These are phyloP conservation scores for Colletotrichum musae DNA, from an alignment of 2,329 filamentous ascomycete species.

Conservation along the genomic window DNA sequence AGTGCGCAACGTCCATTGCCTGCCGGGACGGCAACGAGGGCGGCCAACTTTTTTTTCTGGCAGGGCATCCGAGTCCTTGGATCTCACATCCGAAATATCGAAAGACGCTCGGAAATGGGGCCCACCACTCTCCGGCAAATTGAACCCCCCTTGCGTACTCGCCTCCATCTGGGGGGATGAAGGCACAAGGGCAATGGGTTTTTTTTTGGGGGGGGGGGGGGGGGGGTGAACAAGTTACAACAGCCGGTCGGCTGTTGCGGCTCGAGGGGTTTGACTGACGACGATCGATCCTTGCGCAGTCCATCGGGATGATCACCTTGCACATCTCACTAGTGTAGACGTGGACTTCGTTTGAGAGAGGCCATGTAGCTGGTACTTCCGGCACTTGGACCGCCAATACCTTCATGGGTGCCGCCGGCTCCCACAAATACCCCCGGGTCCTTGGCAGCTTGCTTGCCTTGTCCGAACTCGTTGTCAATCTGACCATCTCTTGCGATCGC, in stretches of 20 bases:
- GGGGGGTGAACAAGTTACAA: neutral
- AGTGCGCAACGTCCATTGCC: neutral
- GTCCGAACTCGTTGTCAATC: conserved; percentile 13
- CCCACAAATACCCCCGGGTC: neutral
- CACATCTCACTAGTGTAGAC: neutral
- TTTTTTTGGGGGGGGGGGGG: too few species aligned
- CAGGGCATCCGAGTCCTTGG: conserved; percentile 8
- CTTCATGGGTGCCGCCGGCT: neutral
- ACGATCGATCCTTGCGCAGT: conserved; percentile 28
- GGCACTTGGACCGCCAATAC: conserved; percentile 14
- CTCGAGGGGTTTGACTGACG: conserved; percentile 17
- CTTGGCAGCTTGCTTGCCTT: conserved; percentile 1
- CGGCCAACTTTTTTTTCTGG: neutral
- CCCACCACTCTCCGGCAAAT: conserved; percentile 13
- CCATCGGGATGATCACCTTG: conserved; percentile 25
- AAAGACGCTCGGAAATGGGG: neutral
- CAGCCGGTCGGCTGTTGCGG: conserved; percentile 8
- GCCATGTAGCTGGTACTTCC: conserved; percentile 30
- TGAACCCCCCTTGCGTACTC: neutral
- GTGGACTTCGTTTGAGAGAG: neutral
- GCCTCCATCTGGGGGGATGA: neutral
- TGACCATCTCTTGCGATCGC: neutral
- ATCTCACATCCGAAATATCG: conserved; percentile 9
- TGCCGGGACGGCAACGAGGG: conserved; percentile 8
- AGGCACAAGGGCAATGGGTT: too few species aligned